Evolutionary conservation across 2,329 filamentous ascomycete genomes (phyloP).

Genomic region (Dissoconium aciculare): DNA sequence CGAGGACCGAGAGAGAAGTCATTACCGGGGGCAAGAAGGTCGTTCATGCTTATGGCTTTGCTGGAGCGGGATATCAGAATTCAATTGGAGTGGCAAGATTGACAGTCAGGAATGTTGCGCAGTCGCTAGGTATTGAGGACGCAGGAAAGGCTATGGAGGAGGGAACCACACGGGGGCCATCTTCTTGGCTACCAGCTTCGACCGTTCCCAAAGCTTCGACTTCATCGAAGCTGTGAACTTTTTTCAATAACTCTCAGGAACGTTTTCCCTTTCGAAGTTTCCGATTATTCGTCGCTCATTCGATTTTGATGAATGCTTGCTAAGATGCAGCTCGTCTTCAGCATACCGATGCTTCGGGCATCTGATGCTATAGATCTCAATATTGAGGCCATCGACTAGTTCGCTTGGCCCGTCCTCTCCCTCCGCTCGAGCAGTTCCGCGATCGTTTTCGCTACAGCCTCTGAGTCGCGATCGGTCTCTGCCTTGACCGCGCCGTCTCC

Average conservation of each 20-base stretch:
- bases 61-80: constrained; percentile 30
- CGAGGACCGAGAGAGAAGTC: constrained; percentile 29
- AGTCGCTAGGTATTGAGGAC: neutral
- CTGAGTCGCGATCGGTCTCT: constrained; percentile 33
- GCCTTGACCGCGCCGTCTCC: constrained; percentile 28
- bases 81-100: constrained; percentile 14
- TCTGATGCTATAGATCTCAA: too few relatives aligned
- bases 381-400: too few relatives aligned
- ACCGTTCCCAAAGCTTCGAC: too few relatives aligned
- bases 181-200: neutral
- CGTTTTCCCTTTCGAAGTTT: too few relatives aligned
- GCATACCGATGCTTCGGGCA: too few relatives aligned
- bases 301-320: too few relatives aligned
- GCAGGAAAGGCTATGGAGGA: constrained; percentile 1
- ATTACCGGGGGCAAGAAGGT: constrained; percentile 21
- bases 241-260: too few relatives aligned
- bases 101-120: neutral
- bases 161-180: neutral
- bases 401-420: too few relatives aligned
- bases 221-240: too few relatives aligned
- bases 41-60: constrained; percentile 36
- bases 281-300: too few relatives aligned
- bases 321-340: too few relatives aligned
- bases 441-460: constrained; percentile 27
- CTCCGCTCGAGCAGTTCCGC: too few relatives aligned